These are phyloP conservation scores for Cephaloascus fragrans DNA, from an alignment of 805 yeast species.

Conservation along the genomic window DNA sequence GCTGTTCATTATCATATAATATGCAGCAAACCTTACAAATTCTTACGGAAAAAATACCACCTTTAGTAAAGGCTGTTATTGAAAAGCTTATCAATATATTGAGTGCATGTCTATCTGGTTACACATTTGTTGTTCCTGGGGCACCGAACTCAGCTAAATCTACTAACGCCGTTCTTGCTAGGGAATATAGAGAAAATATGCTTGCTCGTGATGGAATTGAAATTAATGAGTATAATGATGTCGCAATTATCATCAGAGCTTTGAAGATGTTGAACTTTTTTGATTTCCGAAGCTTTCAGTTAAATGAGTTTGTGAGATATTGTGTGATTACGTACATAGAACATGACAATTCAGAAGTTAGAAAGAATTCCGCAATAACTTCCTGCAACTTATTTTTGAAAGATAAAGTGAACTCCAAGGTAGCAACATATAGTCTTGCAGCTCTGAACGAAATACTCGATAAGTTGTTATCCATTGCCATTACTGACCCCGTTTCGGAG, in stretches of 20 bases:
- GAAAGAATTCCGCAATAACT: slow-evolving; percentile 78
- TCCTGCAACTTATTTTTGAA: slow-evolving; percentile 66
- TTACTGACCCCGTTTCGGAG: slow-evolving; percentile 83
- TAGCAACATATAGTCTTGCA: slow-evolving; percentile 68
- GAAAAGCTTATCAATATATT: slow-evolving; percentile 61
- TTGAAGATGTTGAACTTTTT: slow-evolving; percentile 68
- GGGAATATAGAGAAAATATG: slow-evolving; percentile 68
- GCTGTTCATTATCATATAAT: slow-evolving; percentile 76
- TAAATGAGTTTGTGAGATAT: slow-evolving; percentile 80
- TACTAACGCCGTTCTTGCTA: slow-evolving; percentile 58
- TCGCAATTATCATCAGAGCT: slow-evolving; percentile 60
- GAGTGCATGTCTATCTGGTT: slow-evolving; percentile 73
- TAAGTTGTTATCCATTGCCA: slow-evolving; percentile 69
- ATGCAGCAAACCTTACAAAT: slow-evolving; percentile 68
- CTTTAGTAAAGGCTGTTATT: slow-evolving; percentile 64
- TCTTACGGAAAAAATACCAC: slow-evolving; percentile 66
- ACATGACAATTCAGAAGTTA: slow-evolving; percentile 67
- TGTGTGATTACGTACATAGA: slow-evolving; percentile 81
- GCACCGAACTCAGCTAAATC: slow-evolving; percentile 59
- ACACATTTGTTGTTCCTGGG: slow-evolving; percentile 75
- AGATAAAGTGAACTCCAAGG: slow-evolving; percentile 79
- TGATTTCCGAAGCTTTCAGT: slow-evolving; percentile 62
- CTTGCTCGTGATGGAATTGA: slow-evolving; percentile 56
- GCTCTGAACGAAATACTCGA: slow-evolving; percentile 83
- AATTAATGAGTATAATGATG: slow-evolving; percentile 14